These are phyloP conservation scores for Tulasnella calospora DNA, from an alignment of 768 basidiomycete species.

Conservation along the genomic window DNA sequence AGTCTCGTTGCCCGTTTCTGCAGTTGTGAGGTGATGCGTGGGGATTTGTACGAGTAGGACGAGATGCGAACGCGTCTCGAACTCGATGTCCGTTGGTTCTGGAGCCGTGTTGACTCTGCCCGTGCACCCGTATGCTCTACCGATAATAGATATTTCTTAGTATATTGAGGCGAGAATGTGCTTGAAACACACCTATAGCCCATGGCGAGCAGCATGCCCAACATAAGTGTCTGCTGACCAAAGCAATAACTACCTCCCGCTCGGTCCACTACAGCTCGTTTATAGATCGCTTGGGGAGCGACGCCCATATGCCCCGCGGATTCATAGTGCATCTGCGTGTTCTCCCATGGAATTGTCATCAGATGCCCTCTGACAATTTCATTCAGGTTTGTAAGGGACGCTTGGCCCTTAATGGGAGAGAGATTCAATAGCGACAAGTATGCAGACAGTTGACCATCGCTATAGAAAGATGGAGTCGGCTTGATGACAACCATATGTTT, in stretches of 20 bases:
- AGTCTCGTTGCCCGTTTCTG: neutral
- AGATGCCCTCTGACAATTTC: slow-evolving; percentile 2
- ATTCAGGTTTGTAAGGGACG: slow-evolving; percentile 3
- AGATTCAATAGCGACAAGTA: slow-evolving; percentile 4
- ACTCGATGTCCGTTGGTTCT: neutral
- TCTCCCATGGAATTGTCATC: slow-evolving; percentile 22
- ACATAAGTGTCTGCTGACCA: slow-evolving; percentile 9
- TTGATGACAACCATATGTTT: slow-evolving; percentile 5
- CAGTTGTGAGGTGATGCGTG: neutral
- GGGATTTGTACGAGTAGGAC: slow-evolving; percentile 20
- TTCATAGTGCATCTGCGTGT: slow-evolving; percentile 22
- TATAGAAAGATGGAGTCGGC: slow-evolving; percentile 17
- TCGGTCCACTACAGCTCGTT: neutral
- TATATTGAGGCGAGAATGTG: neutral
- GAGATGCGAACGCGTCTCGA: slow-evolving; percentile 13
- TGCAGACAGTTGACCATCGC: neutral
- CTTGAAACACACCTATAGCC: slow-evolving; percentile 17
- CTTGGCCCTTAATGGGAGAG: neutral
- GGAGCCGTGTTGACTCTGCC: slow-evolving; percentile 4
- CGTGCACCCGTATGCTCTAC: neutral
- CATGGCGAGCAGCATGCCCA: slow-evolving; percentile 20
- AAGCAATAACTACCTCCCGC: slow-evolving; percentile 12
- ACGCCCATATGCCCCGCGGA: neutral
- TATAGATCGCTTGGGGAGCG: slow-evolving; percentile 5
- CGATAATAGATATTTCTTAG: neutral